A percentile compares a stretch with the other conserved stretches of the same genome.
phyloP scores from a whole-genome alignment of 83 land plant genomes.

The Picea engelmannii region DNA sequence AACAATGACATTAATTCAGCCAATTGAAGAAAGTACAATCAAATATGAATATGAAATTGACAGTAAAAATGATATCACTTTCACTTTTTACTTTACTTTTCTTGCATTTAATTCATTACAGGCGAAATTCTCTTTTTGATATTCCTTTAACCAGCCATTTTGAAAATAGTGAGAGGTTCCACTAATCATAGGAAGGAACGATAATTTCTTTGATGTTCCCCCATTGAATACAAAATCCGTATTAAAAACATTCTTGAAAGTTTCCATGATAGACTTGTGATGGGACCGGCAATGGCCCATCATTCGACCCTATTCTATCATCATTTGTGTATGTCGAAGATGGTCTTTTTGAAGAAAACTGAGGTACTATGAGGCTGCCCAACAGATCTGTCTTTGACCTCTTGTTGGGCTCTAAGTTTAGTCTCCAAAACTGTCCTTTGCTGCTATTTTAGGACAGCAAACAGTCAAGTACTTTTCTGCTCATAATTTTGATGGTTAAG shows the following conservation, averaged over 20 bases:
- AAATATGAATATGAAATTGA: not conserved
- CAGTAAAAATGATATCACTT: not conserved
- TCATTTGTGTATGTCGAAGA: too few relatives aligned
- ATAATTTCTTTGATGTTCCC: not conserved
- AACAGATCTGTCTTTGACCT: too few relatives aligned
- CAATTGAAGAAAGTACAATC: not conserved
- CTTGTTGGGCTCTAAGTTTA: too few relatives aligned
- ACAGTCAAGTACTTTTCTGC: too few relatives aligned
- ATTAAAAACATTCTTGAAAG: not conserved
- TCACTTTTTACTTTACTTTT: not conserved
- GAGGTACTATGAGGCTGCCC: too few relatives aligned
- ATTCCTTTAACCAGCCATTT: not conserved
- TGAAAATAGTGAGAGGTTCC: not conserved
- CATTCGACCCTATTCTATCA: too few relatives aligned
- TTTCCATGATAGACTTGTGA: not conserved
- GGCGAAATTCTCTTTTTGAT: not conserved
- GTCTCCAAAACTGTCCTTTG: too few relatives aligned
- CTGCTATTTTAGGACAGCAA: too few relatives aligned
- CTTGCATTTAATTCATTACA: not conserved
- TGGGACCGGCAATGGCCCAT: too few relatives aligned
- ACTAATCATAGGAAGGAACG: not conserved
- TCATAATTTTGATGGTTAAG: too few relatives aligned
- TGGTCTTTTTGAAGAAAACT: too few relatives aligned
- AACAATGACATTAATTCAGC: constrained; percentile 6
- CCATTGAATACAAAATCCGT: not conserved